A percentile compares a stretch with the other conserved stretches of the same genome.
Conservation (phyloP, 108 stramenopile genomes). For the Nitzschia sp. region DNA sequence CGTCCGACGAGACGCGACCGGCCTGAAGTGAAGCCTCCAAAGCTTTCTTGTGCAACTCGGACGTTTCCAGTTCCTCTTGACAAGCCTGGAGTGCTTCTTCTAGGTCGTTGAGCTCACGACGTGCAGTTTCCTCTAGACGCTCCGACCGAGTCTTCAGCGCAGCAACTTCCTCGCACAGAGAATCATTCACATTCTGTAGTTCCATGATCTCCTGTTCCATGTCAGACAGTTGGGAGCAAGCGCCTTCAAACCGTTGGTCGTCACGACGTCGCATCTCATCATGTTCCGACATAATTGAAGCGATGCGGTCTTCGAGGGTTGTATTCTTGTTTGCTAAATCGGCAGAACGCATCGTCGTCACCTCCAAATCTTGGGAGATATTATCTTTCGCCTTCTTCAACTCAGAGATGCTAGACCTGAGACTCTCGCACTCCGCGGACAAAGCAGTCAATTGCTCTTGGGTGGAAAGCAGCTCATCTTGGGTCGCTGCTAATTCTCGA, state of each 20-base stretch:
- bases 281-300: too few species aligned
- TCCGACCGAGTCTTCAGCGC: background rate
- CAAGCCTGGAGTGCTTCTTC: constrained; percentile 6
- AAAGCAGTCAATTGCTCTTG: too few species aligned
- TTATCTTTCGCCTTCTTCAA: background rate
- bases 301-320: background rate
- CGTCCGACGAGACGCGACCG: background rate
- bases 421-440: too few species aligned
- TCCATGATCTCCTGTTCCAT: background rate
- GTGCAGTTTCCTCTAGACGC: background rate
- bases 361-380: too few species aligned
- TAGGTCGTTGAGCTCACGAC: constrained; percentile 3
- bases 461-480: too few species aligned
- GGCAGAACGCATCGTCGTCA: too few species aligned
- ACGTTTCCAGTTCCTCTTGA: constrained; percentile 15
- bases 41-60: background rate
- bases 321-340: background rate
- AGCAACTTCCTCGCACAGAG: background rate
- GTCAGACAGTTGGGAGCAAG: background rate
- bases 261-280: background rate
- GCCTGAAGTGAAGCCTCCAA: background rate
- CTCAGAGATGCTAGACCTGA: too few species aligned
- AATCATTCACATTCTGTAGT: background rate
- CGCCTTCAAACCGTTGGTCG: constrained; percentile 3
- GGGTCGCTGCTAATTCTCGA: too few species aligned